Conservation (phyloP, 345 rosid species). For the Citrus cavaleriei region DNA sequence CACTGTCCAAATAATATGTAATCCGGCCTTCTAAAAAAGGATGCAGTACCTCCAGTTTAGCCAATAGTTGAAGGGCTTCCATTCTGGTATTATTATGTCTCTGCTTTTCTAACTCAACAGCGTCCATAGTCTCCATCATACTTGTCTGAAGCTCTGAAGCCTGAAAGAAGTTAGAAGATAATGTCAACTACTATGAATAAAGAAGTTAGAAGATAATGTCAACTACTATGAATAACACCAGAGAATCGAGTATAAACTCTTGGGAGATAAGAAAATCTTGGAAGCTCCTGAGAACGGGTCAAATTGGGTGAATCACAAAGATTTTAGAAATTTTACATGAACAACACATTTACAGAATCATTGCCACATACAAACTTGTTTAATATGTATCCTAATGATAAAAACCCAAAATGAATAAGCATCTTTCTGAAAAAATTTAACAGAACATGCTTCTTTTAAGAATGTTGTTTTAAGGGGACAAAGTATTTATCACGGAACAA, state of each 20-base stretch:
- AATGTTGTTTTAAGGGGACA: background rate
- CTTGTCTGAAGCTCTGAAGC: slow-evolving; percentile 91
- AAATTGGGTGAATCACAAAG: background rate
- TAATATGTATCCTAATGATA: background rate
- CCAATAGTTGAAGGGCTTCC: slow-evolving; percentile 77
- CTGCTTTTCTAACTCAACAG: slow-evolving; percentile 87
- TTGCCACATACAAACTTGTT: background rate
- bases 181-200: background rate
- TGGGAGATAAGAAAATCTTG: background rate
- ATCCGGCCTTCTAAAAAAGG: slow-evolving; percentile 3
- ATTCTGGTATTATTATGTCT: slow-evolving; percentile 94
- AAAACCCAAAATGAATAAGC: background rate
- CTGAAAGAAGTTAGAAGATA: slow-evolving; percentile 34
- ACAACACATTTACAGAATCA: background rate
- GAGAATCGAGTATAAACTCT: background rate
- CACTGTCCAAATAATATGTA: slow-evolving; percentile 6
- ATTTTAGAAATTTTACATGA: background rate
- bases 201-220: slow-evolving; percentile 16
- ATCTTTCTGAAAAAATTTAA: background rate
- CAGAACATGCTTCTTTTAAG: background rate
- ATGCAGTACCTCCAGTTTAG: slow-evolving; percentile 75
- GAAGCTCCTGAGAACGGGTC: background rate
- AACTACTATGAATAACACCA: background rate
- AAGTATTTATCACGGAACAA: background rate
- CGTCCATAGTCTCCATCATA: slow-evolving; percentile 91